Evolutionary conservation across 2,329 filamentous ascomycete species (phyloP).

Genomic region (Oidium heveae): DNA sequence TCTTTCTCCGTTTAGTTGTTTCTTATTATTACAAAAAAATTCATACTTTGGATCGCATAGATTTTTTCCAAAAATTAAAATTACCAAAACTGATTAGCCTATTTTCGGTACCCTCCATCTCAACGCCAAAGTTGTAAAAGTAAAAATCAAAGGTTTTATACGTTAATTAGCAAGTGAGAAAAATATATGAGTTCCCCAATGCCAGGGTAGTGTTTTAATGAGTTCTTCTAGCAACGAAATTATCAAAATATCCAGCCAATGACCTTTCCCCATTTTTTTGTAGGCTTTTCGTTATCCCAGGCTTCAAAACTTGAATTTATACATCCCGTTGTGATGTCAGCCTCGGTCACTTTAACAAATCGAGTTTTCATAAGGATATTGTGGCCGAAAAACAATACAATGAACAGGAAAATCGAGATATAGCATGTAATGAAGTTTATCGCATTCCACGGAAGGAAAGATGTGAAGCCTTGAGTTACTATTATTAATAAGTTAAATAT

Average conservation of each 20-base stretch:
- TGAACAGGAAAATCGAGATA: conserved; percentile 37
- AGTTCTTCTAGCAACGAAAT: not conserved
- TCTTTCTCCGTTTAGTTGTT: too few species aligned
- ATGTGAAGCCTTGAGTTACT: conserved; percentile 42
- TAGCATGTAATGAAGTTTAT: conserved; percentile 38
- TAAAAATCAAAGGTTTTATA: too few species aligned
- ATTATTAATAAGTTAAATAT: conserved; percentile 39
- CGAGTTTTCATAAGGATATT: conserved; percentile 20
- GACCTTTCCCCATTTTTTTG: conserved; percentile 8
- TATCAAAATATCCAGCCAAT: conserved; percentile 6
- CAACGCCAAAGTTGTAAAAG: too few species aligned
- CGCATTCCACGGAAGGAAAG: conserved; percentile 37
- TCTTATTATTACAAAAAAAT: too few species aligned
- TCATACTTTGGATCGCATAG: too few species aligned
- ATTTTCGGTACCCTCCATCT: too few species aligned
- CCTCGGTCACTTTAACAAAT: conserved; percentile 17
- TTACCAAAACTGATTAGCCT: too few species aligned
- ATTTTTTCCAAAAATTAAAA: too few species aligned
- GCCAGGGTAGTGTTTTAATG: not conserved
- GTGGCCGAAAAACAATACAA: conserved; percentile 32
- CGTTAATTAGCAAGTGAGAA: too few species aligned
- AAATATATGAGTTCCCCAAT: not conserved
- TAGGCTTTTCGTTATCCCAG: conserved; percentile 14
- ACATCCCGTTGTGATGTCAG: conserved; percentile 19
- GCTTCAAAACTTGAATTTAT: conserved; percentile 15